phyloP scores from a whole-genome alignment of 2,329 filamentous ascomycete genomes.

The Fusarium irregulare region DNA sequence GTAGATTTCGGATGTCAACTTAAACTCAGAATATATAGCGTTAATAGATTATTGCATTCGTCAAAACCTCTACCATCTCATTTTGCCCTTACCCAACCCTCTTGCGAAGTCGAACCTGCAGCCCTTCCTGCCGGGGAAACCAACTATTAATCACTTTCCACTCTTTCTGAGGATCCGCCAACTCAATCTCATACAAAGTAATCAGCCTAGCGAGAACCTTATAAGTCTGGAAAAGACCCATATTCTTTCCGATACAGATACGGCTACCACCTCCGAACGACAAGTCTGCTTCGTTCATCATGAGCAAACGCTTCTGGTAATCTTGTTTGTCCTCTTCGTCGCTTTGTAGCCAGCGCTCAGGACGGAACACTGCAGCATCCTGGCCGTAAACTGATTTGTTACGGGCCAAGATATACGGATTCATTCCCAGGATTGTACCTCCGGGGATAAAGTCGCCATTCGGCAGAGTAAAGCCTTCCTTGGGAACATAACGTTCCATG shows the following conservation, averaged over 20 bases:
- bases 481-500: slow-evolving; percentile 59
- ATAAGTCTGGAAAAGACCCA: slow-evolving; percentile 56
- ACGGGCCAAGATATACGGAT: slow-evolving; percentile 50
- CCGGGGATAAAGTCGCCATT: slow-evolving; percentile 48
- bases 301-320: slow-evolving; percentile 44
- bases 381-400: slow-evolving; percentile 56
- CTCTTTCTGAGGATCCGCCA: slow-evolving; percentile 34
- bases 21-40: too few species aligned
- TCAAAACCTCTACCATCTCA: background rate
- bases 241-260: slow-evolving; percentile 56
- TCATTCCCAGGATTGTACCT: slow-evolving; percentile 52
- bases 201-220: slow-evolving; percentile 61
- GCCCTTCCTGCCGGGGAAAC: slow-evolving; percentile 28
- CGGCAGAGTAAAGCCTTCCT: slow-evolving; percentile 49
- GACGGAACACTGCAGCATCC: slow-evolving; percentile 56
- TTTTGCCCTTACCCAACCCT: background rate
- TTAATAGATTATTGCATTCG: too few species aligned
- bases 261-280: slow-evolving; percentile 57
- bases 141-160: slow-evolving; percentile 43
- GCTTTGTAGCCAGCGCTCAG: slow-evolving; percentile 52
- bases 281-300: slow-evolving; percentile 53
- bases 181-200: slow-evolving; percentile 51
- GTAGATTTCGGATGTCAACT: background rate
- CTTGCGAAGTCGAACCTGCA: slow-evolving; percentile 8
- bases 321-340: slow-evolving; percentile 36